Conservation (phyloP, 2,329 filamentous ascomycete species). For the Diplodia corticola region DNA sequence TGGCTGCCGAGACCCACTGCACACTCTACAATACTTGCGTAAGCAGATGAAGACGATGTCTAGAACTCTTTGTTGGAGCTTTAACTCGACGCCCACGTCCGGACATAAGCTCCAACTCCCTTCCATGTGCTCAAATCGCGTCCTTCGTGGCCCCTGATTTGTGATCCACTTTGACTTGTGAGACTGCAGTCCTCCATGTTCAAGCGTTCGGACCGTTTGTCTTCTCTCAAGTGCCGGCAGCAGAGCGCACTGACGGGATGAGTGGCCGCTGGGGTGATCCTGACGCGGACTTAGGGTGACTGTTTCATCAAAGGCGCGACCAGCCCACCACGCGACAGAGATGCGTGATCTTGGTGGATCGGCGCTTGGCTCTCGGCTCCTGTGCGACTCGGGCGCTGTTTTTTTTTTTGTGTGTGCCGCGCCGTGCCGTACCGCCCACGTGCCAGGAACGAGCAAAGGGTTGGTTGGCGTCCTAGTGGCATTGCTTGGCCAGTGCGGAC, state of each 20-base stretch:
- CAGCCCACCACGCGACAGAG: not conserved
- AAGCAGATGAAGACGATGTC: not conserved
- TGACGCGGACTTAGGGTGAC: not conserved
- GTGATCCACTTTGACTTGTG: not conserved
- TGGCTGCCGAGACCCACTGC: not conserved
- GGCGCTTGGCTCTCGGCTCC: not conserved
- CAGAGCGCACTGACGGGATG: not conserved
- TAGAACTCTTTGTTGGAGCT: not conserved
- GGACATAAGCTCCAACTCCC: not conserved
- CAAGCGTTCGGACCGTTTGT: not conserved
- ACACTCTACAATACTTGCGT: not conserved
- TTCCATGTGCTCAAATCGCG: not conserved
- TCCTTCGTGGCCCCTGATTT: not conserved
- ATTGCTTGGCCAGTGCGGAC: conserved; percentile 1
- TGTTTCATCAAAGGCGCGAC: not conserved
- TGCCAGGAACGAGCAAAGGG: not conserved
- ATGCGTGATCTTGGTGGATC: not conserved
- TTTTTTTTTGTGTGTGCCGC: not conserved
- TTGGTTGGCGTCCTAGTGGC: not conserved
- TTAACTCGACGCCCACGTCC: not conserved
- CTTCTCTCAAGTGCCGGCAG: not conserved
- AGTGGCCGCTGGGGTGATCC: not conserved
- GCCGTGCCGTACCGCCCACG: not conserved
- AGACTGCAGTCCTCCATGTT: not conserved
- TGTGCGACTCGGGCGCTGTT: not conserved